These are phyloP conservation scores for Tricholoma sp. DNA, from an alignment of 768 basidiomycete genomes.

Conservation along the genomic window DNA sequence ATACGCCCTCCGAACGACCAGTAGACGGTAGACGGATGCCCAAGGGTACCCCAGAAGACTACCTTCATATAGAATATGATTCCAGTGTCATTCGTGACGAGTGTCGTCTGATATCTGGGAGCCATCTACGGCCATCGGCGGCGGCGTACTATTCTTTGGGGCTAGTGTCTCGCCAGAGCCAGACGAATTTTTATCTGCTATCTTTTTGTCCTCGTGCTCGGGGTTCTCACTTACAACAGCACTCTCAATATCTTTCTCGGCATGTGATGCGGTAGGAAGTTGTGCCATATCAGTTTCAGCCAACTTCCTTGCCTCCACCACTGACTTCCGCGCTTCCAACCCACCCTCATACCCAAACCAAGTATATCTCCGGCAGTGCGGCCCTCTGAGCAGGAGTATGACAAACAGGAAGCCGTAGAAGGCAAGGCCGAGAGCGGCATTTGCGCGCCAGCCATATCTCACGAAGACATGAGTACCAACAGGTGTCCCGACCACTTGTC, in stretches of 20 bases:
- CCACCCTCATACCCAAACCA: constrained; percentile 68
- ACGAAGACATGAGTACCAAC: constrained; percentile 70
- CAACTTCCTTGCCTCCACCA: constrained; percentile 21
- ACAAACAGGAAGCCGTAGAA: constrained; percentile 52
- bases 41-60: too few species aligned
- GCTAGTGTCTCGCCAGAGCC: too few species aligned
- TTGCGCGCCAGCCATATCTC: constrained; percentile 65
- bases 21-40: too few species aligned
- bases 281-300: neutral
- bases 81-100: too few species aligned
- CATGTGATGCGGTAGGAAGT: neutral
- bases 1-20: too few species aligned
- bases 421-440: constrained; percentile 55
- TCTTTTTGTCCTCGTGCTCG: neutral
- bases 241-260: neutral
- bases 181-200: neutral
- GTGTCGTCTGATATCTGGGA: too few species aligned
- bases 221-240: neutral
- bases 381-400: constrained; percentile 60
- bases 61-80: too few species aligned
- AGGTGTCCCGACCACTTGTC: constrained; percentile 78
- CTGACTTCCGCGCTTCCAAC: constrained; percentile 35
- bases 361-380: constrained; percentile 51
- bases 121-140: too few species aligned
- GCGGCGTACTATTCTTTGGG: too few species aligned